These are phyloP conservation scores for Saccharomycopsis sp. DNA, from an alignment of 805 yeast genomes.

Conservation along the genomic window DNA sequence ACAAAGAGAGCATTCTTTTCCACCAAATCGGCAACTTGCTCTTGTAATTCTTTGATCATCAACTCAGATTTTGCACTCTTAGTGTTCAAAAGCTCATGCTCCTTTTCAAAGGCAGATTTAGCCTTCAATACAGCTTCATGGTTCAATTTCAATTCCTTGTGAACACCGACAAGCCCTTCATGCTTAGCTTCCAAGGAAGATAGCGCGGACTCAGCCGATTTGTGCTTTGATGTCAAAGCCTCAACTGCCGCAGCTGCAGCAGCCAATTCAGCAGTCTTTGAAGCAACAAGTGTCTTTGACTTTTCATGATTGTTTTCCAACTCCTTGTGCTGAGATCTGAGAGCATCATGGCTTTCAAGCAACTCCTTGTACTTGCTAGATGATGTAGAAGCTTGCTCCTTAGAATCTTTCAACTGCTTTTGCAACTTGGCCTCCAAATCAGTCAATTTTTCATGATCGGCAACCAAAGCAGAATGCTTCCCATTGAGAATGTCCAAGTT, in stretches of 20 bases:
- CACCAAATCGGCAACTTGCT: too few relatives aligned
- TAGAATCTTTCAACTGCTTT: too few relatives aligned
- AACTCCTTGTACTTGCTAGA: too few relatives aligned
- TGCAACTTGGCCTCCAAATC: neutral
- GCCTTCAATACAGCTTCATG: too few relatives aligned
- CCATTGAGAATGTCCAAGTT: neutral
- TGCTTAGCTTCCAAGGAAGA: neutral
- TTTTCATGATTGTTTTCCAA: slow-evolving; percentile 1
- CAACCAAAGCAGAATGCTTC: slow-evolving; percentile 1
- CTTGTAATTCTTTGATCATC: too few relatives aligned
- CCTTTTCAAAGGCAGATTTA: too few relatives aligned
- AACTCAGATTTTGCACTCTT: too few relatives aligned
- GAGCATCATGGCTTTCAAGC: slow-evolving; percentile 4
- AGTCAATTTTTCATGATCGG: neutral
- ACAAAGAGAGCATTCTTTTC: too few relatives aligned
- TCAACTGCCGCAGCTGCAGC: neutral
- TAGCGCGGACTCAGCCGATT: neutral
- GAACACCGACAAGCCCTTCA: neutral
- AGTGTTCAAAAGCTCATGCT: too few relatives aligned
- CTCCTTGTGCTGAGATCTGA: neutral
- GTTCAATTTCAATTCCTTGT: neutral
- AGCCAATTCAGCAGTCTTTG: neutral
- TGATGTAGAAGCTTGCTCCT: too few relatives aligned
- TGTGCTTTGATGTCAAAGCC: neutral
- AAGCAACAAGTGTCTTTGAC: neutral